These are phyloP conservation scores for Coffea eugenioides DNA, from an alignment of 257 asterid species.

Conservation along the genomic window DNA sequence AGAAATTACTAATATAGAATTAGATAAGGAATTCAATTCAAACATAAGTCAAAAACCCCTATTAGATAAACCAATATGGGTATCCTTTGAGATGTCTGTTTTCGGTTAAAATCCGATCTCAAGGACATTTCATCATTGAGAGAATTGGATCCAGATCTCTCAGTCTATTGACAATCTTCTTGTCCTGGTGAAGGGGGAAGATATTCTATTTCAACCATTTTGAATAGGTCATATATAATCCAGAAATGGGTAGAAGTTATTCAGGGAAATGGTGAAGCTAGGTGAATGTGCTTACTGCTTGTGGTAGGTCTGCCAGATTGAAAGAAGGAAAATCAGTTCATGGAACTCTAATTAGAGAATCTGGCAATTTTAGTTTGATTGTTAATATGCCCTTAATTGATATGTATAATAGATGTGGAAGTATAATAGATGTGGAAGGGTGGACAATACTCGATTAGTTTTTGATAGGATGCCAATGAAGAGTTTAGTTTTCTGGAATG, in stretches of 20 bases:
- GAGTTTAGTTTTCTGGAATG: slow-evolving; percentile 58
- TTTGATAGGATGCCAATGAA: slow-evolving; percentile 49
- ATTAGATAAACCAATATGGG: no score
- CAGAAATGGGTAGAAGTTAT: slow-evolving; percentile 57
- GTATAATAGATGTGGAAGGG: slow-evolving; percentile 39
- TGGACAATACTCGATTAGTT: slow-evolving; percentile 42
- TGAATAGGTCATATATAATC: background rate
- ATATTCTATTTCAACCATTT: no score
- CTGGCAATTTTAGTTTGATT: slow-evolving; percentile 35
- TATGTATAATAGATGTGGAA: slow-evolving; percentile 46
- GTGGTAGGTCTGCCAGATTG: slow-evolving; percentile 71
- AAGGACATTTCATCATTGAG: no score
- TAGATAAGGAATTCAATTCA: no score
- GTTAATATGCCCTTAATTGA: slow-evolving; percentile 49
- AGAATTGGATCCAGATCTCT: no score
- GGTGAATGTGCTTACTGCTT: slow-evolving; percentile 57
- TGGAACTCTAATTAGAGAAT: slow-evolving; percentile 48
- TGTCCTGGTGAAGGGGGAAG: no score
- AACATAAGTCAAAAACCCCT: no score
- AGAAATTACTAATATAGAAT: no score
- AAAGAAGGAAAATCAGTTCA: slow-evolving; percentile 74
- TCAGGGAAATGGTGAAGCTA: slow-evolving; percentile 48
- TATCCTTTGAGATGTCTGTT: no score
- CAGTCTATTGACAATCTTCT: no score
- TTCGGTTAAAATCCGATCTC: no score